These are phyloP conservation scores for Pichia sp. DNA, from an alignment of 1,139 yeast species.

Conservation along the genomic window DNA sequence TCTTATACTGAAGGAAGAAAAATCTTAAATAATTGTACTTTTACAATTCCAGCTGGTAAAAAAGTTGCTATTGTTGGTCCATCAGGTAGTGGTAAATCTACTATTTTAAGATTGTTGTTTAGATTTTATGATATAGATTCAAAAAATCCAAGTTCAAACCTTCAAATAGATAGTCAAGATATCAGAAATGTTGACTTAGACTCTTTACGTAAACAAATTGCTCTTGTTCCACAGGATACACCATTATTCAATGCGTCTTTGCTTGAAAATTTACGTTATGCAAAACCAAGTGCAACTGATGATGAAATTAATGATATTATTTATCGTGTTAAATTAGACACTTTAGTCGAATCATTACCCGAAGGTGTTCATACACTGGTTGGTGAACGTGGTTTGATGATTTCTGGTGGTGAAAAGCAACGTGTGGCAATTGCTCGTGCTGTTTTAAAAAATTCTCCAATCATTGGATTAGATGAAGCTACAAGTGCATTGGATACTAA, in stretches of 20 bases:
- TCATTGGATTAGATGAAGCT: conserved; percentile 94
- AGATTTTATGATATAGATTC: conserved; percentile 78
- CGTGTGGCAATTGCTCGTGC: conserved; percentile 89
- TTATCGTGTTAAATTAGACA: conserved; percentile 60
- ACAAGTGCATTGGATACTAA: conserved; percentile 96
- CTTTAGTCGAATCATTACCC: conserved; percentile 64
- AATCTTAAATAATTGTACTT: conserved; percentile 72
- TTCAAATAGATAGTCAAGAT: conserved; percentile 86
- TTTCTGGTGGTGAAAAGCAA: conserved; percentile 97
- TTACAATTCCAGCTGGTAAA: conserved; percentile 84
- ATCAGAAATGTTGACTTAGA: conserved; percentile 69
- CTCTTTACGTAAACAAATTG: conserved; percentile 65
- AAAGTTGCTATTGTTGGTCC: conserved; percentile 95
- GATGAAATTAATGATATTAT: conserved; percentile 65
- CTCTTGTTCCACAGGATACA: conserved; percentile 97
- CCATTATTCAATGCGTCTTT: conserved; percentile 92
- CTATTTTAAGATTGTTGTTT: conserved; percentile 75
- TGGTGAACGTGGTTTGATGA: conserved; percentile 99
- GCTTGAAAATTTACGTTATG: conserved; percentile 81
- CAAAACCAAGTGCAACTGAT: conserved; percentile 66
- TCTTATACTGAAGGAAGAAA: conserved; percentile 89
- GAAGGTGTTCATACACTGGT: conserved; percentile 81
- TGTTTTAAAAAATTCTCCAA: conserved; percentile 74
- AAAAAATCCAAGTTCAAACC: conserved; percentile 46
- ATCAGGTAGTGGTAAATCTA: conserved; percentile 92